These are phyloP conservation scores for Glycine soja DNA, from an alignment of 306 rosid genomes.

Conservation along the genomic window DNA sequence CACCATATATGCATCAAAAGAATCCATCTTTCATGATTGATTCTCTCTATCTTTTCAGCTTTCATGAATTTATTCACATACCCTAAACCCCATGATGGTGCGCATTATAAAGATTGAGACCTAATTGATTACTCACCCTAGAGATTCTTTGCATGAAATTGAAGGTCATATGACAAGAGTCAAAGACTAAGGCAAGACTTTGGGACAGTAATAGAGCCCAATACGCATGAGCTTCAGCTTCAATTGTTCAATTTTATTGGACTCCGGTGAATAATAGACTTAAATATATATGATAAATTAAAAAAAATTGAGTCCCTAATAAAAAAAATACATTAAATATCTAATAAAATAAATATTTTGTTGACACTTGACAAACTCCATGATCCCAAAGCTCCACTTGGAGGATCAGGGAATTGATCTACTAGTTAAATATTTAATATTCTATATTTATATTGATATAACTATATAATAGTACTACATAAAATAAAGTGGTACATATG, in stretches of 20 bases:
- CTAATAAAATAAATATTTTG: too few species aligned
- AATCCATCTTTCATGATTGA: background rate
- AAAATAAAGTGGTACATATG: background rate
- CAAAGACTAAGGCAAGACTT: background rate
- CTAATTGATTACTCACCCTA: background rate
- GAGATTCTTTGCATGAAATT: background rate
- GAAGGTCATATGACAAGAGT: background rate
- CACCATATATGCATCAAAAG: background rate
- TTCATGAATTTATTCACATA: background rate
- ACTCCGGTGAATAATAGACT: too few species aligned
- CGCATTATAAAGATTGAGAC: background rate
- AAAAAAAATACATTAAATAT: too few species aligned
- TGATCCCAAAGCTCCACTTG: too few species aligned
- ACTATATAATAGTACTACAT: background rate
- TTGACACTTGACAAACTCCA: too few species aligned
- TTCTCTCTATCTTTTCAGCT: conserved; percentile 13
- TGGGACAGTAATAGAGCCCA: too few species aligned
- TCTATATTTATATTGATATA: background rate
- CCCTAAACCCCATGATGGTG: background rate
- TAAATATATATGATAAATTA: too few species aligned
- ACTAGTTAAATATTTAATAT: background rate
- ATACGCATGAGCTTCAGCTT: too few species aligned
- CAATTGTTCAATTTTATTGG: too few species aligned
- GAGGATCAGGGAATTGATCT: too few species aligned
- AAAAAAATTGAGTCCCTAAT: too few species aligned